A percentile compares a stretch with the other conserved stretches of the same genome.
Evolutionary conservation across 2,329 filamentous ascomycete genomes (phyloP).

Genomic region (Fusarium coffeatum): DNA sequence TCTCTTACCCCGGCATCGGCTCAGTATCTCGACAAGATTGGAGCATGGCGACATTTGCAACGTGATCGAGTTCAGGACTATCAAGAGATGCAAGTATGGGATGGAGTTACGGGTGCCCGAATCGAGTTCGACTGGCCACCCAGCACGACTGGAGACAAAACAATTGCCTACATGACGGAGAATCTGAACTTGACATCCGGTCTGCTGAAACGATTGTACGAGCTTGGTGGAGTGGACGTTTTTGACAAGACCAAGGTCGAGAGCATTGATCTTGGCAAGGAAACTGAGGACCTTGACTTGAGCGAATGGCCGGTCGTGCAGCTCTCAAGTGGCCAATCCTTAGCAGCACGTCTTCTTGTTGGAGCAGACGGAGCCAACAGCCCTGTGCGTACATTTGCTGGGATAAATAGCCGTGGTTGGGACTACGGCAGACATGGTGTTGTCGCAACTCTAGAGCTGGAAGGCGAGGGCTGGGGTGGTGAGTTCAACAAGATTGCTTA

Average conservation of each 20-base stretch:
- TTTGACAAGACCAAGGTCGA: constrained; percentile 83
- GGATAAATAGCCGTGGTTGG: constrained; percentile 88
- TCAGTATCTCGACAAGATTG: constrained; percentile 83
- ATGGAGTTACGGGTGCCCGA: constrained; percentile 86
- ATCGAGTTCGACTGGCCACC: constrained; percentile 87
- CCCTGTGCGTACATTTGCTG: constrained; percentile 89
- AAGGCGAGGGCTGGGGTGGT: constrained; percentile 67
- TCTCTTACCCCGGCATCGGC: constrained; percentile 91
- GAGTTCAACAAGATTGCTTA: constrained; percentile 80
- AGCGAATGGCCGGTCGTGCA: constrained; percentile 88
- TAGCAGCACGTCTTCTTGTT: constrained; percentile 86
- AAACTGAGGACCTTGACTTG: constrained; percentile 77
- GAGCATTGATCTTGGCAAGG: constrained; percentile 79
- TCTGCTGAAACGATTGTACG: constrained; percentile 76
- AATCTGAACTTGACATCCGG: constrained; percentile 89
- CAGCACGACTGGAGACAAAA: constrained; percentile 62
- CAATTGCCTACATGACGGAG: constrained; percentile 96
- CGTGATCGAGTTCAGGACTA: constrained; percentile 83
- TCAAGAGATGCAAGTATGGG: constrained; percentile 98
- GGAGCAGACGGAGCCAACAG: constrained; percentile 96
- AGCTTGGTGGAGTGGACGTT: constrained; percentile 75
- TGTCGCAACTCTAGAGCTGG: constrained; percentile 85
- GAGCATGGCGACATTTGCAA: constrained; percentile 84
- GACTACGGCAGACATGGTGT: constrained; percentile 92
- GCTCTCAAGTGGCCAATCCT: constrained; percentile 72